These are phyloP conservation scores for Hypoxylon sp. DNA, from an alignment of 2,329 filamentous ascomycete genomes.

Conservation along the genomic window DNA sequence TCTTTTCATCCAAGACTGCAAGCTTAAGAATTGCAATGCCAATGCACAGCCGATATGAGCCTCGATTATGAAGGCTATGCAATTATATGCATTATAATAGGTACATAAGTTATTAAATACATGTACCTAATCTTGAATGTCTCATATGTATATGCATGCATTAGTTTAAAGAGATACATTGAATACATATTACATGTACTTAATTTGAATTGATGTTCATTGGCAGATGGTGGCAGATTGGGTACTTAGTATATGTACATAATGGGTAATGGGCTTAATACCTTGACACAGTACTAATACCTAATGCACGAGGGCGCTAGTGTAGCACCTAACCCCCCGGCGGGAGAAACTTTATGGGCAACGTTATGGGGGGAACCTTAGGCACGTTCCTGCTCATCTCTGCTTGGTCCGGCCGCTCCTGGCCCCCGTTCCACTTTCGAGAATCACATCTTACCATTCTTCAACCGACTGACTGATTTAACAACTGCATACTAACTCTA, in stretches of 20 bases:
- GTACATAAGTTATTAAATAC: no score
- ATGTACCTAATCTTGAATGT: constrained; percentile 2
- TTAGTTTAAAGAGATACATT: no score
- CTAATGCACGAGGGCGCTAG: constrained; percentile 10
- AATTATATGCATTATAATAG: no score
- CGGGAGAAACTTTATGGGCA: constrained; percentile 28
- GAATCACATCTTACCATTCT: constrained; percentile 30
- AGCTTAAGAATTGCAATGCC: no score
- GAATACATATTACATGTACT: neutral
- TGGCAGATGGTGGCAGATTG: neutral
- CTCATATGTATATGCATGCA: constrained; percentile 6
- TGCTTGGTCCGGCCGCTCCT: constrained; percentile 26
- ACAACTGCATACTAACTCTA: no score
- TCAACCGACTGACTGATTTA: constrained; percentile 19
- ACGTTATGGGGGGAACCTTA: constrained; percentile 16
- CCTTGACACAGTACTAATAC: constrained; percentile 17
- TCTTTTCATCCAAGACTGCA: no score
- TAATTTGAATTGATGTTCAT: neutral
- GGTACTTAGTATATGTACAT: neutral
- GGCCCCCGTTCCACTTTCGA: constrained; percentile 32
- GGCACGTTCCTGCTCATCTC: constrained; percentile 38
- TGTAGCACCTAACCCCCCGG: constrained; percentile 18
- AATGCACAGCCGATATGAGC: neutral
- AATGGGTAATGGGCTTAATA: neutral
- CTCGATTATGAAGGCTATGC: no score